Evolutionary conservation across 352 stramenopile genomes (phyloP), one percentile per base, ranked within the genome.

Genomic region (Peronospora belbahrii): DNA sequence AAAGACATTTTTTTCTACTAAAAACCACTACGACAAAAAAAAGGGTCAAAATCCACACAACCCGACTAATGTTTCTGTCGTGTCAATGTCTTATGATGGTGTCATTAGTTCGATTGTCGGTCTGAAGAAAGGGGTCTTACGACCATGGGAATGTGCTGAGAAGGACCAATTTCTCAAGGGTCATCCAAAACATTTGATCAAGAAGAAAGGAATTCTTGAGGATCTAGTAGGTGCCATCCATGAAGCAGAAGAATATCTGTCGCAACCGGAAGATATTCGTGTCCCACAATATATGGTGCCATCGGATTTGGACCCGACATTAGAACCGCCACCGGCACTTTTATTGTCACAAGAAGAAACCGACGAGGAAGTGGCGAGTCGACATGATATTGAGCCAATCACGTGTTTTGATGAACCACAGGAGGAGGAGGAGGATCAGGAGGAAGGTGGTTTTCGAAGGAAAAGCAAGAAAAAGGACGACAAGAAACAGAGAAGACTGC

Each of bases 171-270:
- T 82, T 33, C 42, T 87, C 4, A 87, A 87, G 41, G 81, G 81
- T 34, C 57, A 81, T 20, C 81, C 74, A 2, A 69, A 69, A 45
- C 75, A 85, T 50, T 36, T 85, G 20, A 56, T 67, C n/a, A 92
- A 89, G 59, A 83, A 85, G 51, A 83, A 79, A 17, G 30, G 28
- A 2, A 37, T 60, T 20, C 59, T 71, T 18, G 72, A 87, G 3
- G 65, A 81, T 0, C 62, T 91, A 2, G 15, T 51, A 1, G 47
- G 65, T 3, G 65, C 81, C 2, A 65, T 92, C 7, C 62, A 83
- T 25, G 81, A 92, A 38, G 78, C 59, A 0, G 81, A 92, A 58
- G 81, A 93, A 33, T 93, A 74, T 52, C 39, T 93, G 5, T 74
- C 78, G 2, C 73, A 82, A 47, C 70, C 80, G 0, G 76, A 90